Evolutionary conservation across 768 basidiomycete genomes (phyloP), one percentile per base, ranked within the genome.

Genomic region (Rhizopogon roseolus): DNA sequence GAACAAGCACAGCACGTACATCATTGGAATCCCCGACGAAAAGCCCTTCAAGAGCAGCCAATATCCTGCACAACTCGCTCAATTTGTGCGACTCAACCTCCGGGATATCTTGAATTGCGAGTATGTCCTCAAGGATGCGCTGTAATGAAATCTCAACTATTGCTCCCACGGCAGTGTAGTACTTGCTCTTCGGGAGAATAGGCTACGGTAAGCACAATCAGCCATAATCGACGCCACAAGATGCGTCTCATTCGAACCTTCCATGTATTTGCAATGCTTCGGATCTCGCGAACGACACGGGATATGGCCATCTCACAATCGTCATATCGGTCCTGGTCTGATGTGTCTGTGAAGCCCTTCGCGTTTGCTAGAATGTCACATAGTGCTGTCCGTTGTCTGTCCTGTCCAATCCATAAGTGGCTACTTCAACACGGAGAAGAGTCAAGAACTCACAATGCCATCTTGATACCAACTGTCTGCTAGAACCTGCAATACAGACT

Each of bases 31-130:
- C 79, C 54, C 87, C 84, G 27, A 83, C 77, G 62, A 95, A 97
- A 22, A 94, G 66, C 3, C 84, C 87, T 64, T 97, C 94, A 43
- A 96, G 67, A 4, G 88, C 80, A 53, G 85, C 81, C 49, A 97
- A 66, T 29, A 92, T 85, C 46, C 82, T 79, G 67, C 92, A 91
- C 2, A 96, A 76, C 64, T 94, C 91, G 61, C 86, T 86, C 42
- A 97, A 71, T 48, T 83, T 77, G 59, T 88, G 86, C 1, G 93
- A 95, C 62, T 97, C 95, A 8, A 84, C 73, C 60, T 90, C 93
- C 0, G 94, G 85, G 56, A 98, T 97, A 67, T 98, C 95, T 5
- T 81, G 76, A 42, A 97, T 72, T 0, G 81, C 81, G 36, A 95
- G 73, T 17, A 97, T 76, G 62, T 91, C 86, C 37, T 77, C 76